Conservation (phyloP, 148 eudicot species). For the Silene conica region DNA sequence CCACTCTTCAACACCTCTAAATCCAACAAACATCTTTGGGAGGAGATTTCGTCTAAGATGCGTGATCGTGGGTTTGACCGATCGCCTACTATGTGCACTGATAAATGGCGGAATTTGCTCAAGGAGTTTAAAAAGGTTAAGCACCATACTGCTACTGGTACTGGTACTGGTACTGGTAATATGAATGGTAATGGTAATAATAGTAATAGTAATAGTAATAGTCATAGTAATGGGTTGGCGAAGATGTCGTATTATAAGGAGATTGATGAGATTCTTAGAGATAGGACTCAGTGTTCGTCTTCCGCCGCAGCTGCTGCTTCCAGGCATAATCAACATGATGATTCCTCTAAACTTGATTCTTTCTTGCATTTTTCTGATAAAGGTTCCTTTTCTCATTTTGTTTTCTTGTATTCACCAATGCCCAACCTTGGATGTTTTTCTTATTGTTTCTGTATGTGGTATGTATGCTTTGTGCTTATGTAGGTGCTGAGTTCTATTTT, state of each 20-base stretch:
- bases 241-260: slow-evolving; percentile 77
- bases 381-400: slow-evolving; percentile 29
- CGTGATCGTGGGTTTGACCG: slow-evolving; percentile 85
- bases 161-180: not conserved
- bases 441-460: no score
- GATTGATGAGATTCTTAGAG: slow-evolving; percentile 66
- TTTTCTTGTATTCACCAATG: no score
- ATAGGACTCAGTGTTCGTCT: slow-evolving; percentile 33
- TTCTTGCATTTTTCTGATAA: slow-evolving; percentile 71
- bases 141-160: slow-evolving; percentile 23
- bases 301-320: not conserved
- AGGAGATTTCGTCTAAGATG: slow-evolving; percentile 73
- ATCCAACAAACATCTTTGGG: slow-evolving; percentile 88
- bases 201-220: slow-evolving; percentile 19
- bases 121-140: slow-evolving; percentile 74
- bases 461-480: no score
- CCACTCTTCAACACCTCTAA: slow-evolving; percentile 69
- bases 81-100: slow-evolving; percentile 95
- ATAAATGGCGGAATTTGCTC: slow-evolving; percentile 85
- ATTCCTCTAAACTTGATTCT: slow-evolving; percentile 44
- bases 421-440: no score
- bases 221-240: slow-evolving; percentile 33
- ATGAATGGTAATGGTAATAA: slow-evolving; percentile 16
- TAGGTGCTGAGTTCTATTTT: no score
- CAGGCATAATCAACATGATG: slow-evolving; percentile 15